Conservation (phyloP, 75 land plant genomes). For the Gnetum montanum region DNA sequence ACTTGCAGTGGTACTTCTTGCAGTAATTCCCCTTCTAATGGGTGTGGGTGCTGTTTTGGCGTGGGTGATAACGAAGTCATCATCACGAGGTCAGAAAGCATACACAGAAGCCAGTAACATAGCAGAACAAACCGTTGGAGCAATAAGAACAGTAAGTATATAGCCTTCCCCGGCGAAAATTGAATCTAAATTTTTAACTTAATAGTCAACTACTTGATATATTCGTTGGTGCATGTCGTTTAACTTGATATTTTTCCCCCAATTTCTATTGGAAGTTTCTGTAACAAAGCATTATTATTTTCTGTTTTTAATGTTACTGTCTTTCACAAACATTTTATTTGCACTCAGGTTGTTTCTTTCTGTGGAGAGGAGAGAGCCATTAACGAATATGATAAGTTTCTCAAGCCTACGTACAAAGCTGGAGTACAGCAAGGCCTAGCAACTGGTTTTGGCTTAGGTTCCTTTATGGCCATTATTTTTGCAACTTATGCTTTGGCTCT, state of each 20-base stretch:
- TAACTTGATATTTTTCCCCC: too few relatives aligned
- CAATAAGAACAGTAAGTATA: conserved; percentile 50
- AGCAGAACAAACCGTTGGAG: conserved; percentile 52
- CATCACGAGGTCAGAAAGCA: conserved; percentile 38
- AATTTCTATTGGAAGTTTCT: too few relatives aligned
- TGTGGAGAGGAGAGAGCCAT: conserved; percentile 82
- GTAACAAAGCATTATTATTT: too few relatives aligned
- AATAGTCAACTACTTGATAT: too few relatives aligned
- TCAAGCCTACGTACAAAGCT: conserved; percentile 53
- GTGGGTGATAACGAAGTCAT: conserved; percentile 21
- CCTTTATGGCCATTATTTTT: conserved; percentile 37
- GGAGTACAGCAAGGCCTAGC: conserved; percentile 54
- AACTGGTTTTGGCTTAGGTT: conserved; percentile 66
- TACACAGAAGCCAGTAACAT: conserved; percentile 47
- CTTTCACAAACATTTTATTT: too few relatives aligned
- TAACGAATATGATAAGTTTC: conserved; percentile 40
- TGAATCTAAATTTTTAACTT: too few relatives aligned
- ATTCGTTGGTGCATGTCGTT: too few relatives aligned
- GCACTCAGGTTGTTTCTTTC: conserved; percentile 76
- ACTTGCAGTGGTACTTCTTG: conserved; percentile 46
- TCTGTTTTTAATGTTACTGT: too few relatives aligned
- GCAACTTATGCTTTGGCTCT: conserved; percentile 61
- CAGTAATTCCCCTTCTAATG: conserved; percentile 33
- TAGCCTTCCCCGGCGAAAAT: too few relatives aligned
- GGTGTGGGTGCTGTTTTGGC: conserved; percentile 35